Evolutionary conservation across 371 early-diverging fungal species (phyloP), one percentile per base, ranked within the genome.

Genomic region (Batkoa obscura): DNA sequence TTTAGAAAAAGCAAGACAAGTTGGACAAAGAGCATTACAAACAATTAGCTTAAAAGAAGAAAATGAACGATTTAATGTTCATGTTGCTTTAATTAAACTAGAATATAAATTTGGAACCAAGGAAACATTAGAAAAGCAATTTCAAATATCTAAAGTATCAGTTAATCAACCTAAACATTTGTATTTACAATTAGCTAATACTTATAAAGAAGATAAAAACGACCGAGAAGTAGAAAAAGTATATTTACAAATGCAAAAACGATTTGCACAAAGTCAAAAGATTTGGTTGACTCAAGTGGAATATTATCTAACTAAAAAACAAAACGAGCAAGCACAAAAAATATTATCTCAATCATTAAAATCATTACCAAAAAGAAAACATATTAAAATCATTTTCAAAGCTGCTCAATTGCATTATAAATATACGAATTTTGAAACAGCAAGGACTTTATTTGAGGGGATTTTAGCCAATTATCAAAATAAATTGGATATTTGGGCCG

Each of bases 361-460:
- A 67, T 72, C 77, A 10, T 69, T 95, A 45, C 87, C 94, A 55
- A 91, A 90, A 69, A 83, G 86, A 58, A 88, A 95, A 66, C 66
- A 72, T 58, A 60, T 68, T 39, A 46, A 60, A 63, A 65, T 80
- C 59, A 86, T 90, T 49, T 75, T 77, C 49, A 86, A 90, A 71
- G 92, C 91, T 73, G 96, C 87, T 1, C 88, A 86, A 65, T 72
- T 94, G 71, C 94, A 94, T 70, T 95, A 89, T 76, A 86, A 86
- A 69, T 71, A 83, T 59, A 94, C 92, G 42, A 90, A 93, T 63
- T 73, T 86, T 17, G 96, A 95, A 66, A 82, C 92, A 60, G 97
- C 92, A 10, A 81, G 96, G 46, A 94, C 98, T 0, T 78, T 97
- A 58, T 84, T 94, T 64, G 97, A 97, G 72, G 89, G 91, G 42